phyloP scores from a whole-genome alignment of 768 basidiomycete species.

The Phlegmacium glaucopus region DNA sequence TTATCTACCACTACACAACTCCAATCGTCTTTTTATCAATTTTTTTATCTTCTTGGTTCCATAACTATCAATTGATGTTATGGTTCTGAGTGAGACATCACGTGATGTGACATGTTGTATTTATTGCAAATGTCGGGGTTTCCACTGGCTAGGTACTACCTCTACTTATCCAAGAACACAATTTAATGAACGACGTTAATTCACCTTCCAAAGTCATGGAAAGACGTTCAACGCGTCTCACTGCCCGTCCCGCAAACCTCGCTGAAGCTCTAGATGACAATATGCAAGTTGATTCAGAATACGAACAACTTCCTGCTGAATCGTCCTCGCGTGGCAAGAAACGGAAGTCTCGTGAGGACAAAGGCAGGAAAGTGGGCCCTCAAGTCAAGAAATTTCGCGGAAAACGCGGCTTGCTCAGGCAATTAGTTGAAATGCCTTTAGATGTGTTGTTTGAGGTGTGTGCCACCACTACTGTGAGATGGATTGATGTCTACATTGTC shows the following conservation, averaged over 20 bases:
- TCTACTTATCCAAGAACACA: too few relatives aligned
- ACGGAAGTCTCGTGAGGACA: background rate
- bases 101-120: too few relatives aligned
- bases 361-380: background rate
- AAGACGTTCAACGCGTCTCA: background rate
- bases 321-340: background rate
- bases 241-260: background rate
- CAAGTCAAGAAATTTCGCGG: slow-evolving; percentile 9
- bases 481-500: background rate
- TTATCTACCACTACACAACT: too few relatives aligned
- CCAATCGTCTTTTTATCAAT: too few relatives aligned
- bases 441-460: slow-evolving; percentile 26
- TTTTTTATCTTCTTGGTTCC: too few relatives aligned
- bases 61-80: too few relatives aligned
- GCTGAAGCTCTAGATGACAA: background rate
- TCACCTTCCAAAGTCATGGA: background rate
- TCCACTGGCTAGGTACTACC: too few relatives aligned
- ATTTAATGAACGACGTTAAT: too few relatives aligned
- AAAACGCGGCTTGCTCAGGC: slow-evolving; percentile 18
- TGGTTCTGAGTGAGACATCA: too few relatives aligned
- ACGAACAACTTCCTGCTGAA: background rate
- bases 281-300: background rate
- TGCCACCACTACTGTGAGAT: background rate
- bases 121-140: too few relatives aligned
- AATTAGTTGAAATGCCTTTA: slow-evolving; percentile 21